Evolutionary conservation across 352 stramenopile species (phyloP), one percentile per base, ranked within the genome.

Genomic region (Phytopythium aichiense): DNA sequence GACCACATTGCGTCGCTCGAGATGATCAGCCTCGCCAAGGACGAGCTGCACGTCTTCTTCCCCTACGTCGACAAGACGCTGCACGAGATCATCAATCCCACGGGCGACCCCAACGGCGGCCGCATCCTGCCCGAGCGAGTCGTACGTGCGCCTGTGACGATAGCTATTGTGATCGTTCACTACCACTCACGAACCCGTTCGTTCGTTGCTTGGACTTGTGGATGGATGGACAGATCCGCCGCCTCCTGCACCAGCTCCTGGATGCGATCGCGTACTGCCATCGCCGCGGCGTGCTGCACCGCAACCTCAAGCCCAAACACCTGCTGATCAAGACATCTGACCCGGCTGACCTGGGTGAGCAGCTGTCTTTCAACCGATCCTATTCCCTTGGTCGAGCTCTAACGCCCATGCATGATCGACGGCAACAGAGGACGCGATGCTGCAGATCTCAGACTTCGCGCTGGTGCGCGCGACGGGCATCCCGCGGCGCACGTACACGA

Each of bases 21-120:
- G 56, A 83, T 94, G 64, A 94, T 97, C 60, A 93, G 82, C 51
- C 71, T 97, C 4, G 86, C 83, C 20, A 83, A 89, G 38, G 85
- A 95, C 53, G 85, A 96, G 51, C 81, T 97, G 1, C 84, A 96
- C 56, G 83, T 96, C 13, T 96, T 97, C 68, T 97, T 97, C 61
- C 81, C 84, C 40, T 97, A 88, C 60, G 87, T 96, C 25, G 89
- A 96, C 68, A 91, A 95, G 66, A 97, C 88, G 4, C 64, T 97
- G 22, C 90, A 96, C 60, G 90, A 96, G 68, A 82, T 95, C 60
- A 94, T 96, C 60, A 97, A 97, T 64, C 89, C 89, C 1, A 93
- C 83, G 2, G 88, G 86, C 7, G 87, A 95, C 48, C 85, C 85
- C 12, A 90, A 75, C 54, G 87, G 88, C 20, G 88, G 88, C 9